Percentiles rank a stretch among this genome's conserved stretches.
These are phyloP conservation scores for Kwoniella shivajii DNA, from an alignment of 1,284 basidiomycete species.

Conservation along the genomic window DNA sequence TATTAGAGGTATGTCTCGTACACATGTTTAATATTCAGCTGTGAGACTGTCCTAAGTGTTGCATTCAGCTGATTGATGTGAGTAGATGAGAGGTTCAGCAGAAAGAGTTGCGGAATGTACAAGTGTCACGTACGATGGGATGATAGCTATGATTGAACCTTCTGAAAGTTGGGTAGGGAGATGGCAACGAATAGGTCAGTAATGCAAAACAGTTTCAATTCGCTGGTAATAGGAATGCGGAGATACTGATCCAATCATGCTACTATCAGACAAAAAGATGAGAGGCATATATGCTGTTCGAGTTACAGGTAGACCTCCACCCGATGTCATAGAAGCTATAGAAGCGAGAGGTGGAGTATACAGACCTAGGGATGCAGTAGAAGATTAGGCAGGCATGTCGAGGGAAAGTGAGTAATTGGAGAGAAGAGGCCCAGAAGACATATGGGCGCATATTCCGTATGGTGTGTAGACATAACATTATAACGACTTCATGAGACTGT, in stretches of 20 bases:
- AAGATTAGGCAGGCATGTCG: constrained; percentile 29
- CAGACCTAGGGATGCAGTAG: constrained; percentile 46
- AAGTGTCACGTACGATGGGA: constrained; percentile 91
- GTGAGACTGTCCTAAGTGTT: not conserved
- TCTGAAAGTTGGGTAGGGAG: constrained; percentile 92
- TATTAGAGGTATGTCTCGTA: constrained; percentile 71
- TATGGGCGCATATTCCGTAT: too few species aligned
- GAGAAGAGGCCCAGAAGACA: too few species aligned
- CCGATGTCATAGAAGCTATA: constrained; percentile 71
- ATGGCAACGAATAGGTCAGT: constrained; percentile 86
- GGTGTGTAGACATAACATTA: too few species aligned
- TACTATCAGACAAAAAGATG: constrained; percentile 71
- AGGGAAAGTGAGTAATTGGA: not conserved
- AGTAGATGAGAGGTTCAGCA: constrained; percentile 81
- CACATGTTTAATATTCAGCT: not conserved
- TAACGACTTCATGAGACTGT: too few species aligned
- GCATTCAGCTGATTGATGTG: not conserved
- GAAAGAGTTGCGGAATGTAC: constrained; percentile 87
- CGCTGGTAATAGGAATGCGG: not conserved
- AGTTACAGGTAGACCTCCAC: constrained; percentile 81
- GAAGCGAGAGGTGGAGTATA: constrained; percentile 46
- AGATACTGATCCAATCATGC: not conserved
- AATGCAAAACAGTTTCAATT: not conserved
- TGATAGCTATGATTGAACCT: constrained; percentile 85
- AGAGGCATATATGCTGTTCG: constrained; percentile 85